Conservation (phyloP, 257 asterid species). For the Handroanthus guayacan region DNA sequence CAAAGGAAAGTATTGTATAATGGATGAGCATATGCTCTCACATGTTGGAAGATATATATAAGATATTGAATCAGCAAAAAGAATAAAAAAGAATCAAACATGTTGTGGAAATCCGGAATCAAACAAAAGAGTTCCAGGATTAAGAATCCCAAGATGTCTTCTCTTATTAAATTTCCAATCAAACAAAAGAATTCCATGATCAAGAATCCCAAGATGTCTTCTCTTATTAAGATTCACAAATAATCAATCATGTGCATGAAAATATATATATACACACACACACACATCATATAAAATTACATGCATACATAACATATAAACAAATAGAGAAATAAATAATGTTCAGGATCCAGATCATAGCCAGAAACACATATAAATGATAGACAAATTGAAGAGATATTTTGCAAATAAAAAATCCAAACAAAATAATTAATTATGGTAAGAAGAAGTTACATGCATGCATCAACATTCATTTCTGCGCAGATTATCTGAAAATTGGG, state of each 20-base stretch:
- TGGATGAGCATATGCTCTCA: conserved; percentile 8
- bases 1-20: neutral
- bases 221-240: neutral
- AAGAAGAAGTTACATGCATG: no score
- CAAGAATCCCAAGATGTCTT: conserved; percentile 20
- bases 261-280: neutral
- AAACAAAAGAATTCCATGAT: neutral
- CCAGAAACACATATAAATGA: neutral
- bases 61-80: neutral
- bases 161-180: neutral
- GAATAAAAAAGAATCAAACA: conserved; percentile 17
- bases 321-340: neutral
- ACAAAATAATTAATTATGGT: no score
- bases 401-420: neutral
- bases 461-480: no score
- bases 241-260: neutral
- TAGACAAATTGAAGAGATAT: neutral
- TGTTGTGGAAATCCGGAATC: conserved; percentile 1
- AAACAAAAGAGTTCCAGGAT: neutral
- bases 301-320: neutral
- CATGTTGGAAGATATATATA: neutral
- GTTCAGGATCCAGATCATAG: neutral
- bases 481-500: conserved; percentile 32
- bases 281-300: neutral
- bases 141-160: conserved; percentile 20